These are phyloP conservation scores for Aspergillus aculeatus DNA, from an alignment of 2,329 filamentous ascomycete genomes.

Conservation along the genomic window DNA sequence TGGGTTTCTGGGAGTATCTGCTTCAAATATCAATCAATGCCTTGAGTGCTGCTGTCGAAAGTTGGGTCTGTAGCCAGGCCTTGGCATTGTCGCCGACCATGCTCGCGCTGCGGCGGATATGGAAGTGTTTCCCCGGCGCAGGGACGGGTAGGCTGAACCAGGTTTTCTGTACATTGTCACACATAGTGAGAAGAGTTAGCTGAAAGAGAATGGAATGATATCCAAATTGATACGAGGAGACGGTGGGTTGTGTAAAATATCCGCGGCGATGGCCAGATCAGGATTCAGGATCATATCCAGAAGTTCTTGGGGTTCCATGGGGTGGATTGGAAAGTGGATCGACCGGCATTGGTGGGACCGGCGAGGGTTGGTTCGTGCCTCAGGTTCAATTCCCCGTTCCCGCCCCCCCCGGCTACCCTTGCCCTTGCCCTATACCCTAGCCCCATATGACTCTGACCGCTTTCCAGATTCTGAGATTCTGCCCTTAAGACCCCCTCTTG, in stretches of 20 bases:
- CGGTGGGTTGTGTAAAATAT: too few relatives aligned
- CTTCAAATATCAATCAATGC: neutral
- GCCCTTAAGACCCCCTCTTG: neutral
- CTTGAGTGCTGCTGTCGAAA: too few relatives aligned
- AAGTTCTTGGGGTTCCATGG: neutral
- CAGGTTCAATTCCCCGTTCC: neutral
- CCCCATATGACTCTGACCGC: neutral
- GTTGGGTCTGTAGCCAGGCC: neutral
- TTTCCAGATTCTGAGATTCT: neutral
- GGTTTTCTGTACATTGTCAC: neutral
- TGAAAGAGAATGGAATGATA: neutral
- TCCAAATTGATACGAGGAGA: neutral
- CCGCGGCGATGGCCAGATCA: too few relatives aligned
- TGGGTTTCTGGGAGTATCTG: neutral
- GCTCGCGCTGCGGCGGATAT: neutral
- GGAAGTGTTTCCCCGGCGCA: neutral
- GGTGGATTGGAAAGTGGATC: neutral
- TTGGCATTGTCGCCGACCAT: neutral
- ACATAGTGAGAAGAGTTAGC: neutral
- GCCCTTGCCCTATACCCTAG: constrained; percentile 24
- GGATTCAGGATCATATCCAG: too few relatives aligned
- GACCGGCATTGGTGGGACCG: neutral
- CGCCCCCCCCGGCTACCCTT: constrained; percentile 6
- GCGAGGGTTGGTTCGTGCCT: constrained; percentile 6
- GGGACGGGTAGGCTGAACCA: neutral